Percentiles rank a stretch among this genome's conserved stretches.
Conservation (phyloP, 2,329 filamentous ascomycete genomes). For the Dichotomopilus funicola region DNA sequence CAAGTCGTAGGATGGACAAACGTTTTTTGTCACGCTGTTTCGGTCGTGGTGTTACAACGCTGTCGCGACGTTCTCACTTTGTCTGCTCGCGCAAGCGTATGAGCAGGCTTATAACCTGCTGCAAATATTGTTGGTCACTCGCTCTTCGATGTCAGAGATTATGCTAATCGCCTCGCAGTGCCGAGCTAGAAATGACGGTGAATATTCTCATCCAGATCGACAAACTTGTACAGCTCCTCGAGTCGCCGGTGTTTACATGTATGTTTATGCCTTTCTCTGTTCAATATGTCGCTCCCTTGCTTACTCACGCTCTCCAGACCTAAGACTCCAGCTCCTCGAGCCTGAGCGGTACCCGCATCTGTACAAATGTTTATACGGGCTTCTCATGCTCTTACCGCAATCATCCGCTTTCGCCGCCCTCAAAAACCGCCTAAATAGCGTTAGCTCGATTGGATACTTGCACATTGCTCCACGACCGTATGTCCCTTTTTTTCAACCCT, state of each 20-base stretch:
- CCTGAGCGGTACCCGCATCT: constrained; percentile 91
- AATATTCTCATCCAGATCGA: constrained; percentile 98
- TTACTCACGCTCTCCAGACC: constrained; percentile 49
- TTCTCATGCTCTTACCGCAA: constrained; percentile 97
- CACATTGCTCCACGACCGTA: constrained; percentile 76
- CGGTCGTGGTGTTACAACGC: constrained; percentile 98
- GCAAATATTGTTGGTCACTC: constrained; percentile 69
- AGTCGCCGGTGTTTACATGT: constrained; percentile 98
- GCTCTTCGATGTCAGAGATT: background rate
- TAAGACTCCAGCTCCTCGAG: constrained; percentile 89
- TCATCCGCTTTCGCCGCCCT: constrained; percentile 94
- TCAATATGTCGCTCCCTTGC: background rate
- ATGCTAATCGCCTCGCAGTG: constrained; percentile 45
- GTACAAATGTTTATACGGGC: constrained; percentile 95
- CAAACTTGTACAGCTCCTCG: constrained; percentile 91
- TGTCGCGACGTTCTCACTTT: constrained; percentile 93
- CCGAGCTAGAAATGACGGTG: constrained; percentile 96
- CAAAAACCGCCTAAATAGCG: constrained; percentile 93
- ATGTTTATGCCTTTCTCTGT: constrained; percentile 8
- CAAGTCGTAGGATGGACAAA: constrained; percentile 69
- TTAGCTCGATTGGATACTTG: constrained; percentile 92
- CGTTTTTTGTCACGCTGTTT: constrained; percentile 90
- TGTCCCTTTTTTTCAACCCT: constrained; percentile 34
- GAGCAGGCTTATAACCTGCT: constrained; percentile 95
- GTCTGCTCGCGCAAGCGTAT: constrained; percentile 91